Percentiles rank a stretch among this genome's conserved stretches.
Conservation (phyloP, 2,329 filamentous ascomycete species). For the Microdochium trichocladiopsis region DNA sequence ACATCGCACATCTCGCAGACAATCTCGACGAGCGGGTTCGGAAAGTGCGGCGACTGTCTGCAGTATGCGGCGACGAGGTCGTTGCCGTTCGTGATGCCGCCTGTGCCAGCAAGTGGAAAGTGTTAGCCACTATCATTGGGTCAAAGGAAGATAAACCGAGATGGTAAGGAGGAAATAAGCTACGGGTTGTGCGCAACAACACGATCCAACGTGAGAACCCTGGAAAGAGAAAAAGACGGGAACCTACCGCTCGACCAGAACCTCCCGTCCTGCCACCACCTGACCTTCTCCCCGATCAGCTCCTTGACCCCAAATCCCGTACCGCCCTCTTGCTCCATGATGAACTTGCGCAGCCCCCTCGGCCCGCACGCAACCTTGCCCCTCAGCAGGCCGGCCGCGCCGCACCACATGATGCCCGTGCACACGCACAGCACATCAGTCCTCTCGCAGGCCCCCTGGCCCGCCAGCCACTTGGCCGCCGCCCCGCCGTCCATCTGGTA, state of each 20-base stretch:
- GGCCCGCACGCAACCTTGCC: conserved; percentile 40
- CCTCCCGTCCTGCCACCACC: conserved; percentile 46
- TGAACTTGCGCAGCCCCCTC: conserved; percentile 29
- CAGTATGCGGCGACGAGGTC: conserved; percentile 47
- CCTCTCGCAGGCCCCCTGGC: conserved; percentile 26
- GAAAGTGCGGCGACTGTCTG: conserved; percentile 33
- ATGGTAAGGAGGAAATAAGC: too few species aligned
- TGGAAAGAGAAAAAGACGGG: conserved; percentile 1
- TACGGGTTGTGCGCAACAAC: too few species aligned
- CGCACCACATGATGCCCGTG: conserved; percentile 41
- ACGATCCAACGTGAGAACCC: too few species aligned
- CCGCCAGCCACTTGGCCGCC: conserved; percentile 33
- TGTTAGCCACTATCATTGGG: too few species aligned
- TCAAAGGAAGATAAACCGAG: too few species aligned
- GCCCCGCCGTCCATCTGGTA: conserved; percentile 16
- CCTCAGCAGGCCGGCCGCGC: conserved; percentile 37
- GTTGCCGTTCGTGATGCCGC: conserved; percentile 49
- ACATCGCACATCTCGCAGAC: conserved; percentile 36
- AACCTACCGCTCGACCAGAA: conserved; percentile 46
- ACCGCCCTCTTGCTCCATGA: conserved; percentile 26
- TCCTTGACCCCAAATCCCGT: conserved; percentile 28
- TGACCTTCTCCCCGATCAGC: conserved; percentile 35
- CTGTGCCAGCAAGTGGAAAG: too few species aligned
- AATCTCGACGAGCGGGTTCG: conserved; percentile 34
- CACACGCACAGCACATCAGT: conserved; percentile 46